These are phyloP conservation scores for Globisporangium spinosum DNA, from an alignment of 352 stramenopile species.

Conservation along the genomic window DNA sequence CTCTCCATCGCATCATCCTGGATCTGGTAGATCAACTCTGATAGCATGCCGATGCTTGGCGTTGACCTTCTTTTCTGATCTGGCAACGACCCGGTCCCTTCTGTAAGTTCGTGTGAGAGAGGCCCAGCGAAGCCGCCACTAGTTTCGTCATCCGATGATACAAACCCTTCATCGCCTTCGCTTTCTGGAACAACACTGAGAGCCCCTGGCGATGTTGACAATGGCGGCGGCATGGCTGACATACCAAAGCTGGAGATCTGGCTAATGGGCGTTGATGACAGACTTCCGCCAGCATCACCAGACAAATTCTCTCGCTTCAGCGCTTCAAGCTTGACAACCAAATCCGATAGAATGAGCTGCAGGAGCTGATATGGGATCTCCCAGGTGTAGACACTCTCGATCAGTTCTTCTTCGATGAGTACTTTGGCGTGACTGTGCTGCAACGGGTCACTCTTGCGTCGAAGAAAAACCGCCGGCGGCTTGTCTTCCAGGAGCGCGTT, in stretches of 20 bases:
- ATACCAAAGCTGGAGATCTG: conserved; percentile 40
- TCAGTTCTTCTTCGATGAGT: conserved; percentile 81
- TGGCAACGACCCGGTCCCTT: conserved; percentile 12
- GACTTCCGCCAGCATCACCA: conserved; percentile 32
- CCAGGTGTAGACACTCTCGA: conserved; percentile 88
- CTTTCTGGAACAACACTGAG: conserved; percentile 38
- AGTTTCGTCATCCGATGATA: conserved; percentile 18
- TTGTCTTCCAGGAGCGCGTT: neutral
- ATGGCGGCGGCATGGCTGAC: conserved; percentile 25
- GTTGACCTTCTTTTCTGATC: conserved; percentile 26
- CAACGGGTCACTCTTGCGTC: conserved; percentile 43
- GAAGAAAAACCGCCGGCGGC: conserved; percentile 14
- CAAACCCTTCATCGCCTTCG: conserved; percentile 12
- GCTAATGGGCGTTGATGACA: conserved; percentile 46
- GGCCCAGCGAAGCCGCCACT: conserved; percentile 9
- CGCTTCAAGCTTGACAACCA: conserved; percentile 63
- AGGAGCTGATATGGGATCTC: conserved; percentile 83
- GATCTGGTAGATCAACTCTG: conserved; percentile 86
- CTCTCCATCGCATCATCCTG: conserved; percentile 76
- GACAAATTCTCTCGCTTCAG: conserved; percentile 49
- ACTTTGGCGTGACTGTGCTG: conserved; percentile 54
- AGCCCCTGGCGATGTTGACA: conserved; percentile 25
- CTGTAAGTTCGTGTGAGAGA: conserved; percentile 17
- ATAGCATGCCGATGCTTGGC: conserved; percentile 72
- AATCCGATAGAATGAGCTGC: conserved; percentile 70